A percentile compares a stretch with the other conserved stretches of the same genome.
Evolutionary conservation across 2,329 filamentous ascomycete genomes (phyloP).

Genomic region (Aspergillus chevalieri): DNA sequence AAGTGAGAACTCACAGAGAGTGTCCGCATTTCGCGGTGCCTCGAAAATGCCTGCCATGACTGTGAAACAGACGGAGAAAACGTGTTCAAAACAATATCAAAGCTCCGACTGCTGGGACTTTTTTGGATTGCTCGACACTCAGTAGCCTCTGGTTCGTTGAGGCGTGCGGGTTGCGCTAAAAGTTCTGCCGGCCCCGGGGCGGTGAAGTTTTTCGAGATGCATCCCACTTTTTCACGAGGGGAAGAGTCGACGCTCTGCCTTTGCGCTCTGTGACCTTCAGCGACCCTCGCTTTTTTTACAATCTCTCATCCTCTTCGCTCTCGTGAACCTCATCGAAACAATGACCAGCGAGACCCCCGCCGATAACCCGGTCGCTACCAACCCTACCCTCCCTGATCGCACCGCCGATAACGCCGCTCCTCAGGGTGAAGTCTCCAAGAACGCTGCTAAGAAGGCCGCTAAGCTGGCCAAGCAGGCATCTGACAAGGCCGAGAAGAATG

Average conservation of each 20-base stretch:
- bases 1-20: conserved; percentile 58
- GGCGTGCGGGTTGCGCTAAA: conserved; percentile 25
- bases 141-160: conserved; percentile 2
- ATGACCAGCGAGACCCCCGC: conserved; percentile 29
- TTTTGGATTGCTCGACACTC: neutral
- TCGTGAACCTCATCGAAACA: conserved; percentile 9
- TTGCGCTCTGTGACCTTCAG: conserved; percentile 3
- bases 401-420: conserved; percentile 31
- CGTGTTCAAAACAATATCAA: conserved; percentile 18
- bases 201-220: conserved; percentile 30
- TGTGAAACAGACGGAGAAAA: conserved; percentile 13
- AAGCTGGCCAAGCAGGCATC: conserved; percentile 21
- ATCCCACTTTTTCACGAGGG: conserved; percentile 35
- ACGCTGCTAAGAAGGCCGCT: conserved; percentile 22
- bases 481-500: conserved; percentile 47
- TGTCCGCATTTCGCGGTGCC: conserved; percentile 84
- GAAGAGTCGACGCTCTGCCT: conserved; percentile 11
- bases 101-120: conserved; percentile 25
- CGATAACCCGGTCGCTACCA: conserved; percentile 19
- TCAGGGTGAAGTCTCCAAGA: conserved; percentile 29
- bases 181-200: conserved; percentile 38
- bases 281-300: conserved; percentile 6
- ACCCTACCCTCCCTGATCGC: conserved; percentile 33
- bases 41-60: conserved; percentile 93
- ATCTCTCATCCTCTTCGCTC: conserved; percentile 13